Percentiles rank a stretch among this genome's conserved stretches.
Evolutionary conservation across 225 moss, liverwort and hornwort genomes (phyloP).

Genomic region (Climacium dendroides): DNA sequence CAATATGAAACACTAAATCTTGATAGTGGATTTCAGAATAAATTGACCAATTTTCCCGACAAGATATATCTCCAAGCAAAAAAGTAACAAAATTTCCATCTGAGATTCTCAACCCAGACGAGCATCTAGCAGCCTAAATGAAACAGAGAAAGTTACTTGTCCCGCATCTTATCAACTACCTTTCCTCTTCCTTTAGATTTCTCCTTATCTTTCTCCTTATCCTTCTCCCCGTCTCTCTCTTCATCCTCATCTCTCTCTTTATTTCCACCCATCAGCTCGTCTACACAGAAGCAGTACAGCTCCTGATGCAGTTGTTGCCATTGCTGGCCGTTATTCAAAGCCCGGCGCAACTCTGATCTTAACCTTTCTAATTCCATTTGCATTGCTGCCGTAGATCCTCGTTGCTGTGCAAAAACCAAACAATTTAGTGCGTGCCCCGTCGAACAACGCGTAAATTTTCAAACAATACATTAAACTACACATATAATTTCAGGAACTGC

Average conservation of each 20-base stretch:
- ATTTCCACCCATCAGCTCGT: conserved; percentile 91
- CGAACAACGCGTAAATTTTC: background rate
- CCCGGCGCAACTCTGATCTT: conserved; percentile 83
- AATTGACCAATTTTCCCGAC: background rate
- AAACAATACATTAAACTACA: background rate
- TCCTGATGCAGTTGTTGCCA: conserved; percentile 99
- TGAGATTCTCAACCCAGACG: background rate
- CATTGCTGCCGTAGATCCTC: conserved; percentile 90
- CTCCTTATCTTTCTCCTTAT: conserved; percentile 74
- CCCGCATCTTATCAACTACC: conserved; percentile 37
- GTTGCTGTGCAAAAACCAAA: conserved; percentile 42
- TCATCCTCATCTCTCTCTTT: conserved; percentile 86
- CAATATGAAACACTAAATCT: background rate
- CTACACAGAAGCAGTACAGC: conserved; percentile 91
- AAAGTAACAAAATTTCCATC: conserved; percentile 7
- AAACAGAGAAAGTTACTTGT: background rate
- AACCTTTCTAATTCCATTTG: conserved; percentile 97
- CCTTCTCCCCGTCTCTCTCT: conserved; percentile 79
- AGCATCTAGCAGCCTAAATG: background rate
- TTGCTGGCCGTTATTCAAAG: conserved; percentile 93
- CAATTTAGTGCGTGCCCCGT: background rate
- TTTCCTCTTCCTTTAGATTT: conserved; percentile 67
- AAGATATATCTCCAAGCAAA: background rate
- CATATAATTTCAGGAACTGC: background rate
- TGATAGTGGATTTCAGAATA: background rate